Evolutionary conservation across 2,329 filamentous ascomycete genomes (phyloP).

Genomic region (Emericellopsis atlantica): DNA sequence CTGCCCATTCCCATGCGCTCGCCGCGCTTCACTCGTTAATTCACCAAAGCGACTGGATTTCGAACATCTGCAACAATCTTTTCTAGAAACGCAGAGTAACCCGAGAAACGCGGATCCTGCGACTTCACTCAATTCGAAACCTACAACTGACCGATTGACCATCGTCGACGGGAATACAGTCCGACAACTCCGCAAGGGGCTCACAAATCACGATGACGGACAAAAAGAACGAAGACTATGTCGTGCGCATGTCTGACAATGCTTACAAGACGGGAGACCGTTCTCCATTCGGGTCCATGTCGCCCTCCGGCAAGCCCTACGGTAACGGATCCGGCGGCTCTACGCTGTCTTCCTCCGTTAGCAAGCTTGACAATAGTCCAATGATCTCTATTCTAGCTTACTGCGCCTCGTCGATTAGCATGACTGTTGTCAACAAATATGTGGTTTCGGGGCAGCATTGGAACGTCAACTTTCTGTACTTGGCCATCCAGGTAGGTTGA

Average conservation of each 20-base stretch:
- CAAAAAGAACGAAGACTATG: conserved; percentile 79
- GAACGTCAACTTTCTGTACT: conserved; percentile 94
- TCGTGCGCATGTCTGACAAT: conserved; percentile 56
- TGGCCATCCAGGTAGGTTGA: conserved; percentile 68
- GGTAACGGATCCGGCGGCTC: conserved; percentile 4
- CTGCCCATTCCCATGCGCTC: no score
- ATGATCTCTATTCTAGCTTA: conserved; percentile 75
- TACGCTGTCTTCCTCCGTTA: conserved; percentile 17
- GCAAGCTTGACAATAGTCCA: conserved; percentile 60
- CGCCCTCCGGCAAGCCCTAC: conserved; percentile 7
- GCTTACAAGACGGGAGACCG: conserved; percentile 35
- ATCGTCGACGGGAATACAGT: no score
- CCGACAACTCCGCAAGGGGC: no score
- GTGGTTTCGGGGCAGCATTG: conserved; percentile 82
- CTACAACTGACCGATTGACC: no score
- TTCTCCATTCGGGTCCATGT: conserved; percentile 31
- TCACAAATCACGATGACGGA: conserved; percentile 50
- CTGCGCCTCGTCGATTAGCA: conserved; percentile 91
- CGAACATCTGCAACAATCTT: no score
- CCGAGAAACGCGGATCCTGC: no score
- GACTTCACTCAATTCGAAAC: no score
- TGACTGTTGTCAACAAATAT: conserved; percentile 99
- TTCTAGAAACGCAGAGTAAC: no score
- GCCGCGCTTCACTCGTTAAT: no score
- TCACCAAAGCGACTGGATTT: no score